Base-by-base conservation (phyloP, 257 asterid species). In the Nicotiana attenuata region DNA sequence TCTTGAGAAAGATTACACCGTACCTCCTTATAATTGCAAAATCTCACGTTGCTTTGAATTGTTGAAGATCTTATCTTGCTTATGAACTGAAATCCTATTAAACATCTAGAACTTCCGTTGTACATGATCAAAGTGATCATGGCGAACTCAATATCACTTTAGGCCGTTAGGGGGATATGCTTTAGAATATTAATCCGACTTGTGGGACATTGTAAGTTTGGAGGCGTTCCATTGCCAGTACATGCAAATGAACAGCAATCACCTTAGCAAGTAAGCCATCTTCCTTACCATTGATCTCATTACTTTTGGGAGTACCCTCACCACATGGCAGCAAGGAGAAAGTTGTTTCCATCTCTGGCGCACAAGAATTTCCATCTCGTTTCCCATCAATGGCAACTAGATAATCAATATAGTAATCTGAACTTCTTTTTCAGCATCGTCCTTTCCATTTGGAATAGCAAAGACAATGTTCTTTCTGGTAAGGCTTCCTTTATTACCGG, bases 191-290 rank as follows among this genome's bases (percentile, higher is more conserved):
- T n/a, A n/a, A n/a, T n/a, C n/a, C n/a, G n/a, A 92, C 97, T 84
- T 81, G 85, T 87, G 91, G 82, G 93, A 91, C 84, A 78, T 73
- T 88, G 88, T 90, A 78, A 92, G 90, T 83, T 89, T 87, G 14
- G 91, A 85, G 24, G 91, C 83, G 57, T 92, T 92, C 97, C 97
- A 92, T 91, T 22, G 97, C 97, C 64, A 91, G 89, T 83, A 92
- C 86, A 85, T 92, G 97, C 81, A 92, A 83, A 35, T 88, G 93
- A 83, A 88, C 85, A 5, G 95, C 97, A 83, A 91, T 92, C 89
- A 92, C 84, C 87, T 89, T 92, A 82, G 90, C 93, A 81, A 87
- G 91, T 85, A 89, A 81, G 82, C 78, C 85, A 56, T 88, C 94
- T 80, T 87, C 87, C 81, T 83, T 81, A 76, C 81, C 89, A 68